Percentiles rank a stretch among this genome's conserved stretches.
Conservation (phyloP, 2,329 filamentous ascomycete genomes). For the Amphichorda felina region DNA sequence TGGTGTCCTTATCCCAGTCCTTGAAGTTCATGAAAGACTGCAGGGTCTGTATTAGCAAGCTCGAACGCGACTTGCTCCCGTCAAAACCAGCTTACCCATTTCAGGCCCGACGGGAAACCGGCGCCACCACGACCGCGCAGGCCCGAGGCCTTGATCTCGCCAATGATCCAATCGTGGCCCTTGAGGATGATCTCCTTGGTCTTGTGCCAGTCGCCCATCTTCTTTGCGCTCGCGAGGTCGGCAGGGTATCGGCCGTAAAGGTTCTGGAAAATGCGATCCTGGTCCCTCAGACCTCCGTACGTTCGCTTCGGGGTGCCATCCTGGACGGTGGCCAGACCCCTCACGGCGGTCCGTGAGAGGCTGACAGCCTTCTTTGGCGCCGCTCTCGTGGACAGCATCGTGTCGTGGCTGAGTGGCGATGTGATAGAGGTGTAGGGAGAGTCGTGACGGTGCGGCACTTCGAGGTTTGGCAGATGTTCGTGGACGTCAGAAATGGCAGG, state of each 20-base stretch:
- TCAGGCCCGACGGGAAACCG: conserved; percentile 94
- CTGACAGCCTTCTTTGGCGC: conserved; percentile 24
- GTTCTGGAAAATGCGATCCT: conserved; percentile 99
- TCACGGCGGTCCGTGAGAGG: conserved; percentile 34
- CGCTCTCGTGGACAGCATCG: conserved; percentile 33
- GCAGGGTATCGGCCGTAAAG: conserved; percentile 87
- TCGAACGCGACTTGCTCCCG: background rate
- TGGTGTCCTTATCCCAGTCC: conserved; percentile 95
- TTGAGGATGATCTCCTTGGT: conserved; percentile 97
- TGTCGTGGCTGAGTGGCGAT: conserved; percentile 15
- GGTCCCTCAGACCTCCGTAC: conserved; percentile 83
- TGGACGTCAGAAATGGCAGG: conserved; percentile 23
- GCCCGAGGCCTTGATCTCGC: conserved; percentile 92
- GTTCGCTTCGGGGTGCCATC: conserved; percentile 58
- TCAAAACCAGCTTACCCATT: conserved; percentile 66
- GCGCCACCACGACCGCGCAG: conserved; percentile 92
- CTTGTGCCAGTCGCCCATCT: conserved; percentile 99
- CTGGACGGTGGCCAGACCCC: conserved; percentile 72
- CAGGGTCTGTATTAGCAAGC: background rate
- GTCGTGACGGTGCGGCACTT: conserved; percentile 21
- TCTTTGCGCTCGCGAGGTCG: conserved; percentile 88
- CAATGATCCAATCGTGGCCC: conserved; percentile 98
- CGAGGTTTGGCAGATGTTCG: conserved; percentile 14
- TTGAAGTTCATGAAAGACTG: conserved; percentile 99
- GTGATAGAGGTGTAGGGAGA: conserved; percentile 12